Evolutionary conservation across 768 basidiomycete species (phyloP), one percentile per base, ranked within the genome.

Genomic region (Mycena albidolilacea): DNA sequence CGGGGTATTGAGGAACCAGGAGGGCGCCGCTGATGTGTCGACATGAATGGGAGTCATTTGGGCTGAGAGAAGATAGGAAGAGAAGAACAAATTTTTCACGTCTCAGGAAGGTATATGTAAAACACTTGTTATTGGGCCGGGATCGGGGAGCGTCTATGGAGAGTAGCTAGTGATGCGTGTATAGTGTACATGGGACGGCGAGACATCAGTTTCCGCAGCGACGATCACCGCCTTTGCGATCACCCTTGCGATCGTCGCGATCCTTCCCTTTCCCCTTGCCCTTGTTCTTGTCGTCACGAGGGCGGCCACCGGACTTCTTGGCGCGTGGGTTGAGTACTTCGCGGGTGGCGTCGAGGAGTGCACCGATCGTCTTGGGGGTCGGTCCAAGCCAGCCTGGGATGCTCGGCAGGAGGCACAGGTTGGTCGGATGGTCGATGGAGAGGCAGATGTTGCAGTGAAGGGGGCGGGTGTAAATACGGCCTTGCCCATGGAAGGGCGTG

Each of bases 391-490:
- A 67, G 7, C 54, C 65, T 3, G 71, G 71, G 17, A 9, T 5
- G 10, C 55, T 7, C 1, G 71, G 65, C 17, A 62, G 30, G 12
- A 52, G 43, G 65, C 66, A 72, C 3, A 64, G 50, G 17, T 30
- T 38, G 62, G 66, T 62, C 17, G 66, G 66, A 61, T 72, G 71
- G 66, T 67, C 65, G 30, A 17, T 19, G 7, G 30, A 14, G 30
- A 2, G 23, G 59, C 71, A 72, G 50, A 67, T 46, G 52, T 17
- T 14, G 66, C 71, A 72, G 54, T 14, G 15, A 17, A 72, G 15
- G 38, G 23, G 8, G 17, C 41, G 52, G 21, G 1, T 1, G 11
- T 21, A 63, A 10, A 54, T 23, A 5, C 60, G 48, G 19, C 67
- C 60, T 9, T 41, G 3, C 9, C 50, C 60, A 17, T 54, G 21